These are phyloP conservation scores for Tephrocybe sp. DNA, from an alignment of 768 basidiomycete species.

Conservation along the genomic window DNA sequence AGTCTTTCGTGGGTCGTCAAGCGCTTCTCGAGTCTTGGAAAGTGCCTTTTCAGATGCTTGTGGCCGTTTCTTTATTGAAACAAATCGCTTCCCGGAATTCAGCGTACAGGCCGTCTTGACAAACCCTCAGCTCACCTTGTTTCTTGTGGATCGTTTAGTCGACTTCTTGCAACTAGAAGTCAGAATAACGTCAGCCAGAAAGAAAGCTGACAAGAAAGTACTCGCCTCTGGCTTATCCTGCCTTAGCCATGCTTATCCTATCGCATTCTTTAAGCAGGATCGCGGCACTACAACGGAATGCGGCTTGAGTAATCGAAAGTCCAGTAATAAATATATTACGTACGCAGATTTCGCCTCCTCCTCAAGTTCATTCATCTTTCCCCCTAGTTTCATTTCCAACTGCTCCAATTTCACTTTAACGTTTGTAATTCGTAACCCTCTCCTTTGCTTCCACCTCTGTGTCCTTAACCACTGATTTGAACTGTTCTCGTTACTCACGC, in stretches of 20 bases:
- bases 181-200: too few relatives aligned
- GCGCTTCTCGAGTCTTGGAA: neutral
- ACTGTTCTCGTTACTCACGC: constrained; percentile 11
- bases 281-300: too few relatives aligned
- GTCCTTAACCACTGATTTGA: constrained; percentile 14
- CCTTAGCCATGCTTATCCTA: too few relatives aligned
- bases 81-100: neutral
- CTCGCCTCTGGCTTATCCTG: too few relatives aligned
- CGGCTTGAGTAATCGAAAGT: neutral
- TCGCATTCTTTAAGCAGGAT: too few relatives aligned
- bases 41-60: constrained; percentile 12
- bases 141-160: too few relatives aligned
- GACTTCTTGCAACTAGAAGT: too few relatives aligned
- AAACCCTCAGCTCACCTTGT: too few relatives aligned
- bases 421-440: neutral
- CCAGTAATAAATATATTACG: neutral
- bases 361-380: neutral
- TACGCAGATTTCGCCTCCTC: neutral
- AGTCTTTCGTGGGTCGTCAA: neutral
- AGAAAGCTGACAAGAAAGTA: too few relatives aligned
- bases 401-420: neutral
- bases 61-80: constrained; percentile 17
- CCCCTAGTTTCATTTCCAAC: neutral
- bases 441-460: neutral
- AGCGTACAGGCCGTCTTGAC: too few relatives aligned